Evolutionary conservation across 768 basidiomycete species (phyloP).

Genomic region (Lentinula sp.): DNA sequence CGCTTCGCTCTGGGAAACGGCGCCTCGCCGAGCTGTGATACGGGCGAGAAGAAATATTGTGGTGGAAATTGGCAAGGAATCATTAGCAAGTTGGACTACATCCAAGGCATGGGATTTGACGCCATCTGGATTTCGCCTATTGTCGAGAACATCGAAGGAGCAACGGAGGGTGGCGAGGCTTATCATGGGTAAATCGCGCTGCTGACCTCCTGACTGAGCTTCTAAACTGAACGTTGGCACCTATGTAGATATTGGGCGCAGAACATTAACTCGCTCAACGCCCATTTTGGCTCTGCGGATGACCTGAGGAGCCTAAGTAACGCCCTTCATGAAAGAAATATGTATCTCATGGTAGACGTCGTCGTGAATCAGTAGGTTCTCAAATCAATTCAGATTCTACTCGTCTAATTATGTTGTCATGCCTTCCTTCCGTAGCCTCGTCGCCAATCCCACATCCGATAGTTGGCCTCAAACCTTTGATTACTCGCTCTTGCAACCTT

Average conservation of each 20-base stretch:
- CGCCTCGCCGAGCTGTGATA: conserved; percentile 43
- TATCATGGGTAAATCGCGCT: conserved; percentile 63
- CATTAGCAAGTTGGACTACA: conserved; percentile 64
- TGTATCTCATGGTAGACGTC: conserved; percentile 66
- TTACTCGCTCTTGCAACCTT: conserved; percentile 22
- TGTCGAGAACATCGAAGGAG: conserved; percentile 51
- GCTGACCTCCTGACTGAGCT: not conserved
- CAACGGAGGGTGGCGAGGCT: conserved; percentile 59
- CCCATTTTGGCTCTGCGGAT: conserved; percentile 62
- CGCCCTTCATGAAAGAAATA: conserved; percentile 60
- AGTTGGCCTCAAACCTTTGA: conserved; percentile 17
- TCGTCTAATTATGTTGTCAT: not conserved
- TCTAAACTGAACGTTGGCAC: not conserved
- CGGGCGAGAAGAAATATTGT: conserved; percentile 51
- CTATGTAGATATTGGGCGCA: conserved; percentile 37
- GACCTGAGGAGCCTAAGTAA: conserved; percentile 65
- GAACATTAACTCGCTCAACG: conserved; percentile 59
- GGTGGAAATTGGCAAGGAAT: conserved; percentile 66
- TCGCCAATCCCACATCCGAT: conserved; percentile 9
- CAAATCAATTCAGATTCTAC: not conserved
- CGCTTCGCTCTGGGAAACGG: conserved; percentile 53
- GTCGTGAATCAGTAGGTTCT: conserved; percentile 67
- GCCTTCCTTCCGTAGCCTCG: conserved; percentile 11
- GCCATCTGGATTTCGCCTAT: conserved; percentile 77
- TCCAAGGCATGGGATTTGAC: conserved; percentile 68